Evolutionary conservation across 768 basidiomycete species (phyloP).

Genomic region (Russula lepida): DNA sequence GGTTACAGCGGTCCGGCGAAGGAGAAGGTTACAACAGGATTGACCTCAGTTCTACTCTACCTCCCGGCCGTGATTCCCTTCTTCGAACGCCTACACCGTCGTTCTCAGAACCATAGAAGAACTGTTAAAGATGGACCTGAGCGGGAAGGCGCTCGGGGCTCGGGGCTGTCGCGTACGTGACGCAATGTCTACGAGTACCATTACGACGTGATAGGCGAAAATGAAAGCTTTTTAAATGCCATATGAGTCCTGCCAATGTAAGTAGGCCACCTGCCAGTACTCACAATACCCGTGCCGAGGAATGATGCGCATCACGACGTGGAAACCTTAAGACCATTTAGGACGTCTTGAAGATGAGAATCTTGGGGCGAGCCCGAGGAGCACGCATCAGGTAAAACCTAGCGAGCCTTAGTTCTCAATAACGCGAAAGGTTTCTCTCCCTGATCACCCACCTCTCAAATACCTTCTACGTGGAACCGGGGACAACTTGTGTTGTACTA

Average conservation of each 20-base stretch:
- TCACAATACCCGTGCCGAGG: too few relatives aligned
- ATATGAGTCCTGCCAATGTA: slow-evolving; percentile 37
- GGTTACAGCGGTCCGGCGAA: slow-evolving; percentile 24
- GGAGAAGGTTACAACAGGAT: slow-evolving; percentile 33
- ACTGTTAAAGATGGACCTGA: slow-evolving; percentile 41
- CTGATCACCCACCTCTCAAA: slow-evolving; percentile 2
- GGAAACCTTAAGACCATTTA: slow-evolving; percentile 35
- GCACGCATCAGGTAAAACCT: too few relatives aligned
- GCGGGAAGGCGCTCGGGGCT: slow-evolving; percentile 29
- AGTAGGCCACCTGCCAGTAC: slow-evolving; percentile 23
- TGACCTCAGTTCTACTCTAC: slow-evolving; percentile 38
- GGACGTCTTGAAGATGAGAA: too few relatives aligned
- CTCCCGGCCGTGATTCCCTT: slow-evolving; percentile 43
- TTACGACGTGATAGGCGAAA: slow-evolving; percentile 28
- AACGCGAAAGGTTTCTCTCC: background rate
- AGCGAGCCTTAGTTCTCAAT: too few relatives aligned
- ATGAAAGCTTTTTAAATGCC: slow-evolving; percentile 43
- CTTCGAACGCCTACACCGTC: slow-evolving; percentile 44
- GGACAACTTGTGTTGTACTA: slow-evolving; percentile 31
- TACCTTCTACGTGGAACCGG: slow-evolving; percentile 40
- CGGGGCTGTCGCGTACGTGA: slow-evolving; percentile 42
- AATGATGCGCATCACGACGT: slow-evolving; percentile 19
- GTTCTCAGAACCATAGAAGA: slow-evolving; percentile 33
- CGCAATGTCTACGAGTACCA: slow-evolving; percentile 36
- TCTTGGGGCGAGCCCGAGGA: too few relatives aligned